Evolutionary conservation across 2,329 filamentous ascomycete genomes (phyloP).

Genomic region (Paraphoma sp.): DNA sequence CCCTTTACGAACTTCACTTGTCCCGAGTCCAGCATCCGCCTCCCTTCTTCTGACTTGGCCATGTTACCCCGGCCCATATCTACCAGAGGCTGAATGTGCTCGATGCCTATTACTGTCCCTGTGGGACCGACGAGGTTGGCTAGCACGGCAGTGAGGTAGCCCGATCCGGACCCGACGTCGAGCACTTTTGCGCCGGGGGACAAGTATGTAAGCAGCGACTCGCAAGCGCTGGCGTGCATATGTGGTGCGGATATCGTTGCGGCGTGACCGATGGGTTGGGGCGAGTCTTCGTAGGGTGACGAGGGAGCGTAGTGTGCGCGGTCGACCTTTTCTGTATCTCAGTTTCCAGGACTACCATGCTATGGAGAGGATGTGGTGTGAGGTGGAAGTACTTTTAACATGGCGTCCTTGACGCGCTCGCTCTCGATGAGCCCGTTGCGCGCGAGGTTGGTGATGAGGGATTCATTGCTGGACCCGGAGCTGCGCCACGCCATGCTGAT

Average conservation of each 20-base stretch:
- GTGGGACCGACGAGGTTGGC: conserved; percentile 72
- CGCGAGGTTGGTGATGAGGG: conserved; percentile 80
- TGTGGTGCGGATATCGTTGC: conserved; percentile 77
- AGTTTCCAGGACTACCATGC: not conserved
- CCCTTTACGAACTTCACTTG: conserved; percentile 75
- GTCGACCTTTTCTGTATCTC: conserved; percentile 69
- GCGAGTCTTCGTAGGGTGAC: conserved; percentile 75
- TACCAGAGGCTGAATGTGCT: conserved; percentile 57
- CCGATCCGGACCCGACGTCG: conserved; percentile 59
- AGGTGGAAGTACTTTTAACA: conserved; percentile 65
- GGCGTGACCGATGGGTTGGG: conserved; percentile 70
- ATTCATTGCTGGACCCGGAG: conserved; percentile 75
- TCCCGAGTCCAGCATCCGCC: conserved; percentile 67
- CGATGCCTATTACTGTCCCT: conserved; percentile 56
- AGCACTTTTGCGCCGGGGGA: conserved; percentile 57
- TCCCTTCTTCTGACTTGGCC: conserved; percentile 51
- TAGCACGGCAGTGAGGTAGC: conserved; percentile 85
- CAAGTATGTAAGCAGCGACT: conserved; percentile 66
- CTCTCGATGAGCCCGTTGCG: conserved; percentile 75
- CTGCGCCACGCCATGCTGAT: conserved; percentile 87
- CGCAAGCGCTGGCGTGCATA: conserved; percentile 73
- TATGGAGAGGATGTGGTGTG: not conserved
- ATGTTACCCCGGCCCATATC: conserved; percentile 52
- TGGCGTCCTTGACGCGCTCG: conserved; percentile 76
- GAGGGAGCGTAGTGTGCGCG: conserved; percentile 80